These are phyloP conservation scores for Alternaria atra DNA, from an alignment of 2,329 filamentous ascomycete species.

Conservation along the genomic window DNA sequence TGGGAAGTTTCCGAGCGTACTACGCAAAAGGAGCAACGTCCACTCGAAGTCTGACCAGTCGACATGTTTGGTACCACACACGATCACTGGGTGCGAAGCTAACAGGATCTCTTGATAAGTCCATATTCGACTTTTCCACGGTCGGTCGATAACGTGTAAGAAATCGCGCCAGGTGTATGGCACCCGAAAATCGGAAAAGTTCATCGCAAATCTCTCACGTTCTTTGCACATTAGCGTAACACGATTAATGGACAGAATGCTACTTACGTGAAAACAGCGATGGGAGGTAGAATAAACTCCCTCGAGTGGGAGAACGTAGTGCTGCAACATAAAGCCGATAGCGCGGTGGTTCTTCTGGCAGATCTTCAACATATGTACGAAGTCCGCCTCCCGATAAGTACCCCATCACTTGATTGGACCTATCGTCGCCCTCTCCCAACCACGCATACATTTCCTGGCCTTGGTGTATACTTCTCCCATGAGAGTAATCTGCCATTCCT, in stretches of 20 bases:
- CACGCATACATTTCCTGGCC: not conserved
- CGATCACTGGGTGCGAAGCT: not conserved
- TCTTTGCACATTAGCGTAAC: not conserved
- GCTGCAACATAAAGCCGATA: not conserved
- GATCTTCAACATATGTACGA: not conserved
- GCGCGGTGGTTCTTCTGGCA: not conserved
- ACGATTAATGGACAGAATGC: fast-evolving
- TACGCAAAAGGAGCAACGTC: fast-evolving
- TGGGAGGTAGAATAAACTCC: not conserved
- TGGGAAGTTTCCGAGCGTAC: no score
- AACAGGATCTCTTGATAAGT: not conserved
- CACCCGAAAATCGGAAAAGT: not conserved
- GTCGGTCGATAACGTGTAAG: not conserved
- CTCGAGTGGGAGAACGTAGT: not conserved
- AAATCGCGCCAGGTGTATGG: not conserved
- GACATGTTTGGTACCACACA: not conserved
- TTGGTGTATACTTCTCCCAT: not conserved
- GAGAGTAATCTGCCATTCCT: not conserved
- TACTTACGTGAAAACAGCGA: not conserved
- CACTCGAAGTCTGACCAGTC: not conserved
- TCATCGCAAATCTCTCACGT: not conserved
- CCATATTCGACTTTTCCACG: not conserved
- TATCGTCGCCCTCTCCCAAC: no score
- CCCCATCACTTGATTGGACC: not conserved
- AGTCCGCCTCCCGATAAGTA: not conserved